Evolutionary conservation across 1,139 yeast genomes (phyloP), one percentile per base, ranked within the genome.

Genomic region (Citeromyces hawaiiensis): DNA sequence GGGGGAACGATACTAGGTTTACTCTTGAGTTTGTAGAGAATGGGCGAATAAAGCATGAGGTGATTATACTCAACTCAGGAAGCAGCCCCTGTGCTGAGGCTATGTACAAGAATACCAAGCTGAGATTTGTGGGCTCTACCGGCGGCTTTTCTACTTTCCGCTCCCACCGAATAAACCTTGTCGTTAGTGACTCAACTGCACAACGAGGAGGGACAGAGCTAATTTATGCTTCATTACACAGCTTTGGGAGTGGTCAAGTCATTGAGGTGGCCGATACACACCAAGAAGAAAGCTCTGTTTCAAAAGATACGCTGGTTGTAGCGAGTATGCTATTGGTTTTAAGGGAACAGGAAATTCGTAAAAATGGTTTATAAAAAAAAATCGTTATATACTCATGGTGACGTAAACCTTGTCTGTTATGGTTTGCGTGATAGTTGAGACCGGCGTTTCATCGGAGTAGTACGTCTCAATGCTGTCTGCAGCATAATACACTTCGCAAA

Each of bases 401-500:
- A 23, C 36, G 23, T 23, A 34, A 19, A 34, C 19, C 16, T 15
- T 34, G 36, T n/a, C 36, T 15, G 18, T 34, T 19, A 17, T 17
- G 21, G 15, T 13, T 34, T 34, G 15, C 13, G 19, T 34, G 8
- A 34, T 23, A 4, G 60, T 55, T 13, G 60, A 55, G 39, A 47
- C 49, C 19, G 57, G 55, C 15, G 36, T 42, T 19, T 43, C 42
- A 25, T 51, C 55, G n/a, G 43, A 34, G 42, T 48, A 53, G 13
- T 45, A 40, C 3, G 52, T 44, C 10, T 50, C 48, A 15, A 38
- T 42, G 17, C 45, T 49, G 35, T 49, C 58, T 38, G 55, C 57
- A 2, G 56, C 61, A 38, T 57, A 56, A 48, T 51, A 51, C n/a
- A 57, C 53, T 40, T 47, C 53, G 42, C 61, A 57, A 1, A 56